These are phyloP conservation scores for Asparagopsis taxiformis DNA, from an alignment of 31 red algal species.

Conservation along the genomic window DNA sequence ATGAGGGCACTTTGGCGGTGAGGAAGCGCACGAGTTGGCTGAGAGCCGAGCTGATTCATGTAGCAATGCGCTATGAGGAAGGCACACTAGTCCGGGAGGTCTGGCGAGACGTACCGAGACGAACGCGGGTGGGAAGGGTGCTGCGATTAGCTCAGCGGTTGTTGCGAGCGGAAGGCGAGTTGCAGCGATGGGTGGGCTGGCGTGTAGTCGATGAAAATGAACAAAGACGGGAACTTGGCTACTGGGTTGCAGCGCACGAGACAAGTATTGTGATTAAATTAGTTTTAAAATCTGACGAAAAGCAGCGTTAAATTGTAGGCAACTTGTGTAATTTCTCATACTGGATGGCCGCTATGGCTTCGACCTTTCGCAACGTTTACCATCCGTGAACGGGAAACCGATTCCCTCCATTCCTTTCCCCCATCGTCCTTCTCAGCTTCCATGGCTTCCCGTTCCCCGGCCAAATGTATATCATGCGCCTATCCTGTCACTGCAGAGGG, in stretches of 20 bases:
- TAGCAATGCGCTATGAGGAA: neutral
- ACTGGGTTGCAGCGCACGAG: too few relatives aligned
- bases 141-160: neutral
- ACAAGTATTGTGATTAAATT: too few relatives aligned
- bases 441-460: neutral
- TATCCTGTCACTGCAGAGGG: slow-evolving; percentile 34
- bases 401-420: neutral
- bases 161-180: neutral
- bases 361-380: neutral
- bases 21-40: neutral
- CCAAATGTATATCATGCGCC: slow-evolving; percentile 40
- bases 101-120: neutral
- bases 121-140: neutral
- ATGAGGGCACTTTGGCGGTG: neutral
- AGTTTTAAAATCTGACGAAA: too few relatives aligned
- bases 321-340: too few relatives aligned
- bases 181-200: neutral
- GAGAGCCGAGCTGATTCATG: neutral
- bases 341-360: neutral
- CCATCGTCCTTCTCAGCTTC: neutral
- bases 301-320: too few relatives aligned
- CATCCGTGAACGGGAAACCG: too few relatives aligned
- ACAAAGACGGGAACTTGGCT: neutral
- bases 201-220: neutral
- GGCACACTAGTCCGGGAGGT: neutral